A percentile compares a stretch with the other conserved stretches of the same genome.
Conservation (phyloP, 306 rosid genomes). For the Rosa persica region DNA sequence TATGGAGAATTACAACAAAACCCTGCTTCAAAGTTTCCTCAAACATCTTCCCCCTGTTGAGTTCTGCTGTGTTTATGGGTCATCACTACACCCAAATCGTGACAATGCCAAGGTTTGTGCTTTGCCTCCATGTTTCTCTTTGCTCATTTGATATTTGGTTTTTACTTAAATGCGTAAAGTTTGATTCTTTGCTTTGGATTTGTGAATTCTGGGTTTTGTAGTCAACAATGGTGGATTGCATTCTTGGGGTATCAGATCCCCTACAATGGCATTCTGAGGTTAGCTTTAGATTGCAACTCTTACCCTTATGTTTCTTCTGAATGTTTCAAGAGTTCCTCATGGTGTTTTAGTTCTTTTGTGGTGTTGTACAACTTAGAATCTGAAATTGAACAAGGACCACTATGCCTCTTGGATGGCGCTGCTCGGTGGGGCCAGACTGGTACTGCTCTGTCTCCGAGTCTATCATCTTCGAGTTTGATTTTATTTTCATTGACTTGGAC, state of each 20-base stretch:
- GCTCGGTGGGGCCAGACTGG: slow-evolving; percentile 86
- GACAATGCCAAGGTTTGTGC: slow-evolving; percentile 31
- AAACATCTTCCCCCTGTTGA: slow-evolving; percentile 49
- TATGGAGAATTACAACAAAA: slow-evolving; percentile 28
- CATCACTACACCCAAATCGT: slow-evolving; percentile 48
- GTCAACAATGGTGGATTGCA: slow-evolving; percentile 48
- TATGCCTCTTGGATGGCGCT: slow-evolving; percentile 81
- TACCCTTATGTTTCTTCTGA: slow-evolving; percentile 8
- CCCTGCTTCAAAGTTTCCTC: slow-evolving; percentile 39
- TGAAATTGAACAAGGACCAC: slow-evolving; percentile 75
- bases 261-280: slow-evolving; percentile 82
- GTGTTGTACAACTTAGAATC: slow-evolving; percentile 50
- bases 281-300: slow-evolving; percentile 18
- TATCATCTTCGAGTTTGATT: slow-evolving; percentile 6
- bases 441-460: slow-evolving; percentile 30
- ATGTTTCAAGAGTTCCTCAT: slow-evolving; percentile 8
- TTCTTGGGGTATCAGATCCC: slow-evolving; percentile 66
- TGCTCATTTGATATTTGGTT: too few species aligned
- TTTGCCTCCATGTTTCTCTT: slow-evolving; percentile 1
- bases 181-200: slow-evolving; percentile 9
- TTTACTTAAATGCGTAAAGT: not conserved
- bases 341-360: not conserved
- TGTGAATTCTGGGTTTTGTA: slow-evolving; percentile 17
- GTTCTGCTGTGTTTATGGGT: slow-evolving; percentile 55
- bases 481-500: slow-evolving; percentile 20